A percentile compares a stretch with the other conserved stretches of the same genome.
Evolutionary conservation across 2,329 filamentous ascomycete species (phyloP).

Genomic region (Penicillium aurantiogriseum): DNA sequence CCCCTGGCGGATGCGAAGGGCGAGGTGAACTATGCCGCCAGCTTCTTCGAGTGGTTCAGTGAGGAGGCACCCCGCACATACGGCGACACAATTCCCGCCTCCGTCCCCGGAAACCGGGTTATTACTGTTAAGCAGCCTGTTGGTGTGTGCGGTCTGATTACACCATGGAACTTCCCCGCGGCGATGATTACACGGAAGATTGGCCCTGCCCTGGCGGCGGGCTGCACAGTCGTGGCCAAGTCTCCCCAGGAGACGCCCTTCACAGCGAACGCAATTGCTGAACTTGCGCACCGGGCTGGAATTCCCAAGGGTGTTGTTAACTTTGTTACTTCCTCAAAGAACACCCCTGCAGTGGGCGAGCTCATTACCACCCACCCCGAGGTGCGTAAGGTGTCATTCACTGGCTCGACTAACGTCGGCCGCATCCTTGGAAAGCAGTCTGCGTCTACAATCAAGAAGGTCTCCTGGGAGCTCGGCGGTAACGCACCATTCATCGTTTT

Average conservation of each 20-base stretch:
- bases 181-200: constrained; percentile 55
- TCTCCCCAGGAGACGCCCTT: constrained; percentile 90
- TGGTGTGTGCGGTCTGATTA: constrained; percentile 66
- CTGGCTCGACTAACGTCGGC: constrained; percentile 67
- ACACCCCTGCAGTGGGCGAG: constrained; percentile 77
- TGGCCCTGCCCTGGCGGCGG: constrained; percentile 72
- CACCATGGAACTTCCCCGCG: constrained; percentile 64
- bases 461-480: constrained; percentile 87
- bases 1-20: constrained; percentile 60
- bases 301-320: constrained; percentile 91
- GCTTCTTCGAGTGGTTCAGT: constrained; percentile 63
- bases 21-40: constrained; percentile 58
- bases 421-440: constrained; percentile 88
- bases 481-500: constrained; percentile 98
- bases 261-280: constrained; percentile 81
- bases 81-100: constrained; percentile 62
- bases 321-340: constrained; percentile 73
- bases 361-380: constrained; percentile 71
- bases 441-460: constrained; percentile 76
- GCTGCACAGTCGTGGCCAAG: constrained; percentile 91
- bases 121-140: constrained; percentile 66
- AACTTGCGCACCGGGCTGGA: constrained; percentile 81
- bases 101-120: constrained; percentile 58
- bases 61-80: constrained; percentile 60
- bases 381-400: constrained; percentile 91